Conservation (phyloP, 75 land plant species). For the Selaginella tamariscina region DNA sequence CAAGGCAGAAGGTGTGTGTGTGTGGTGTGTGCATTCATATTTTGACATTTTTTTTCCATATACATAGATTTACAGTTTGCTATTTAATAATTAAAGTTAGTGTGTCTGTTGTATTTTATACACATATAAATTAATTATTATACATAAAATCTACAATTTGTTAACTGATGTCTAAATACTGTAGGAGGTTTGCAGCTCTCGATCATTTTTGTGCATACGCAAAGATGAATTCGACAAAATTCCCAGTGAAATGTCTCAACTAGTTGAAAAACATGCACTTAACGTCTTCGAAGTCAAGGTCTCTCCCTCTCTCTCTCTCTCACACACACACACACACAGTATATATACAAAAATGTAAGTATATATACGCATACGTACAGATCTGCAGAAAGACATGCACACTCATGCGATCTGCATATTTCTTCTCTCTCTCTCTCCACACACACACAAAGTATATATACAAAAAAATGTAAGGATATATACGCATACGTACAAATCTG, state of each 20-base stretch:
- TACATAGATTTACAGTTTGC: no score
- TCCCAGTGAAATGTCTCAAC: constrained; percentile 40
- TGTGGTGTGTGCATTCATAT: no score
- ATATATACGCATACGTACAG: constrained; percentile 2
- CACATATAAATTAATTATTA: not conserved
- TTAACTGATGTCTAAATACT: not conserved
- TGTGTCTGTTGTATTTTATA: not conserved
- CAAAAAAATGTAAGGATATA: constrained; percentile 1
- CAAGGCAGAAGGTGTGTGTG: not conserved
- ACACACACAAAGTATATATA: not conserved
- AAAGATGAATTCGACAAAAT: constrained; percentile 10
- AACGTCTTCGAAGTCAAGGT: constrained; percentile 46
- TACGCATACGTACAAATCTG: not conserved
- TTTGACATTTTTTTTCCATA: no score
- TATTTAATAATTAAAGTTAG: no score
- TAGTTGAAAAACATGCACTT: constrained; percentile 42
- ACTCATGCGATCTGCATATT: not conserved
- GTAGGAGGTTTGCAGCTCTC: constrained; percentile 44
- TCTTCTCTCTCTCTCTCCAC: not conserved
- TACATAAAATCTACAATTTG: not conserved
- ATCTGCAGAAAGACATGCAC: not conserved
- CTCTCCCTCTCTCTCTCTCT: constrained; percentile 14
- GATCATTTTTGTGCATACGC: constrained; percentile 50
- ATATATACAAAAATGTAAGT: not conserved
- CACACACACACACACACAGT: not conserved